Conservation (phyloP, 108 stramenopile genomes). For the Fistulifera solaris region DNA sequence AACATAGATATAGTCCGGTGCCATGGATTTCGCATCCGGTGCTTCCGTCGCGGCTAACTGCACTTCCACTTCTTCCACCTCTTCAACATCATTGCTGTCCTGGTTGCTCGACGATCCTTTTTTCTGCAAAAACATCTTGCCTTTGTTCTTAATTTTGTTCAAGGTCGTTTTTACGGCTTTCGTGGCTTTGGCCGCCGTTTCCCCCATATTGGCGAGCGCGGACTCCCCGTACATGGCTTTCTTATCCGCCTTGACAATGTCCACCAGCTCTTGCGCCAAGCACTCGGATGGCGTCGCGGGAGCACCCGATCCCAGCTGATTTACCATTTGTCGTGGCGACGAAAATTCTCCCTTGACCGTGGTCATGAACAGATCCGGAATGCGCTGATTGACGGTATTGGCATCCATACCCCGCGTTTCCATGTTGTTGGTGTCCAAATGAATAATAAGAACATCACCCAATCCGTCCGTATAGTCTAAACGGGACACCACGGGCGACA, state of each 20-base stretch:
- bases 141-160: constrained; percentile 19
- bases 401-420: constrained; percentile 56
- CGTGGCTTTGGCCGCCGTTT: constrained; percentile 45
- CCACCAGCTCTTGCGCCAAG: constrained; percentile 64
- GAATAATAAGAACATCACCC: constrained; percentile 68
- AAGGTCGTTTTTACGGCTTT: constrained; percentile 41
- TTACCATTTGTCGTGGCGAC: neutral
- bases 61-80: constrained; percentile 7
- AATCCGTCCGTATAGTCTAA: constrained; percentile 38
- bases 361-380: constrained; percentile 40
- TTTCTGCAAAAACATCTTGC: constrained; percentile 24
- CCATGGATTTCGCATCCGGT: constrained; percentile 16
- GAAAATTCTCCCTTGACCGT: constrained; percentile 11
- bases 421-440: constrained; percentile 62
- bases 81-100: constrained; percentile 16
- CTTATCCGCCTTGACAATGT: constrained; percentile 68
- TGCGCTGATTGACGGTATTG: constrained; percentile 14
- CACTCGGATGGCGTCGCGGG: constrained; percentile 37
- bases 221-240: constrained; percentile 37
- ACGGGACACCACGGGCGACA: constrained; percentile 16
- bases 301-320: neutral
- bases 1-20: constrained; percentile 37
- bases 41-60: constrained; percentile 9
- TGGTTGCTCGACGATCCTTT: constrained; percentile 22
- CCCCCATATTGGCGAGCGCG: constrained; percentile 27